Evolutionary conservation across 495 filamentous ascomycete species (phyloP).

Genomic region (Cercophora samala): DNA sequence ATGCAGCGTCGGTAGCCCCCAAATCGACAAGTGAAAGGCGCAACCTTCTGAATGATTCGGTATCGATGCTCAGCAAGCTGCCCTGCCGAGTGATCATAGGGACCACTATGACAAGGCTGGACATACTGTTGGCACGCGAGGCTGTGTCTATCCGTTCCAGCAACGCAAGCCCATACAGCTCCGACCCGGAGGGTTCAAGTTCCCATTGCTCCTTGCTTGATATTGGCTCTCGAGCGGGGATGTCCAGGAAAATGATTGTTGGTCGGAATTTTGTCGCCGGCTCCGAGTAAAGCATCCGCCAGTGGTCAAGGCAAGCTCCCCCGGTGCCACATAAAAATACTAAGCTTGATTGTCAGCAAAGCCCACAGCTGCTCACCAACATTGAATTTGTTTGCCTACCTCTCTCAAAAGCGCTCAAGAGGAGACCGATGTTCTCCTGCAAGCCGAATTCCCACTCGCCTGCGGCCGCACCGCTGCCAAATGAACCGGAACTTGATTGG

Average conservation of each 20-base stretch:
- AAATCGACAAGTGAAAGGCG: not conserved
- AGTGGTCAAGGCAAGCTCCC: slow-evolving; percentile 64
- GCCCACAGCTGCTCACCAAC: not conserved
- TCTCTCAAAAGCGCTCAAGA: slow-evolving; percentile 50
- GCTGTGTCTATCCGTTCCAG: slow-evolving; percentile 67
- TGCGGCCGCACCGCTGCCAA: slow-evolving; percentile 1
- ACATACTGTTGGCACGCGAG: slow-evolving; percentile 64
- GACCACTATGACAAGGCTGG: slow-evolving; percentile 72
- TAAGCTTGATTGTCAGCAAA: slow-evolving; percentile 39
- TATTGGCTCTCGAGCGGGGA: slow-evolving; percentile 53
- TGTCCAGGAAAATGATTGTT: slow-evolving; percentile 73
- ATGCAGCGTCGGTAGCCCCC: not conserved
- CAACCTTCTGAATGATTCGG: slow-evolving; percentile 17
- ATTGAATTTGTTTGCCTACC: slow-evolving; percentile 33
- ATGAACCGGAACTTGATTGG: slow-evolving; percentile 3
- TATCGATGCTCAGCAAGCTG: slow-evolving; percentile 23
- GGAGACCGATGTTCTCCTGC: slow-evolving; percentile 44
- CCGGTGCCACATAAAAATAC: slow-evolving; percentile 72
- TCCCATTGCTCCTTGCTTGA: slow-evolving; percentile 34
- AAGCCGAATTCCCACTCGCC: slow-evolving; percentile 31
- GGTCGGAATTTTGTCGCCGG: slow-evolving; percentile 62
- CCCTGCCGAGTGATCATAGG: slow-evolving; percentile 54
- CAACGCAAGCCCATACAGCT: slow-evolving; percentile 64
- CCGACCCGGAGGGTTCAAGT: slow-evolving; percentile 45
- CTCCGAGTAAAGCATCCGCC: slow-evolving; percentile 63